A percentile compares a stretch with the other conserved stretches of the same genome.
Conservation (phyloP, 2,329 filamentous ascomycete species). For the Apiospora malaysiana region DNA sequence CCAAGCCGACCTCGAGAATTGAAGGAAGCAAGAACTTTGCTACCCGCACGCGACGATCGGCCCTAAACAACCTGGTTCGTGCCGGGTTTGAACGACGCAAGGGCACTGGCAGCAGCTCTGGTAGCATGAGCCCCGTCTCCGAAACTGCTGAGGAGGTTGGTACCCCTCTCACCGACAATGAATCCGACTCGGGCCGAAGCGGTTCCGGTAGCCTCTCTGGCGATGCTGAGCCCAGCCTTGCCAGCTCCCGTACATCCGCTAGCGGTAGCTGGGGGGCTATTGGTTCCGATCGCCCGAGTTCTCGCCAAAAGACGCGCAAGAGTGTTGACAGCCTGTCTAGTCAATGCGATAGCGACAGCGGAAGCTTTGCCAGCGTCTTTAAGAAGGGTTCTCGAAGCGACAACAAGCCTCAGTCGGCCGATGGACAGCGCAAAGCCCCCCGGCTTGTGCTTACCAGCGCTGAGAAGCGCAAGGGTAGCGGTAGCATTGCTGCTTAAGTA, state of each 20-base stretch:
- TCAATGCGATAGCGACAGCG: conserved; percentile 58
- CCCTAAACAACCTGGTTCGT: conserved; percentile 88
- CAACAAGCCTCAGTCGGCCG: conserved; percentile 60
- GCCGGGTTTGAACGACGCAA: conserved; percentile 87
- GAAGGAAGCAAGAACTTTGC: conserved; percentile 99
- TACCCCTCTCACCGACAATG: conserved; percentile 74
- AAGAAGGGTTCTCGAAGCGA: conserved; percentile 62
- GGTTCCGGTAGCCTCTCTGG: conserved; percentile 82
- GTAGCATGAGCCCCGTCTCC: conserved; percentile 88
- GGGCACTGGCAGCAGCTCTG: conserved; percentile 69
- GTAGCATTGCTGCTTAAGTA: conserved; percentile 42
- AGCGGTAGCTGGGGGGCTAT: conserved; percentile 80
- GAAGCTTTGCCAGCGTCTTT: conserved; percentile 71
- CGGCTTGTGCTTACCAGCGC: conserved; percentile 87
- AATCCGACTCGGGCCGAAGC: conserved; percentile 73
- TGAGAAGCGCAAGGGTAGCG: conserved; percentile 85
- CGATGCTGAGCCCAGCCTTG: conserved; percentile 69
- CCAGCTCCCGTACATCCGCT: conserved; percentile 77
- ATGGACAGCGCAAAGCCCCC: conserved; percentile 78
- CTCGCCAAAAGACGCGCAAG: conserved; percentile 68
- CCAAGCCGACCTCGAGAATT: conserved; percentile 88
- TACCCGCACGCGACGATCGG: conserved; percentile 87
- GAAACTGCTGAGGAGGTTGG: conserved; percentile 74
- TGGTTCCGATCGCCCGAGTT: conserved; percentile 81
- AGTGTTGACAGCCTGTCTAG: conserved; percentile 71